Base-by-base conservation (phyloP, 768 basidiomycete species). In the Lactarius evosmus region DNA sequence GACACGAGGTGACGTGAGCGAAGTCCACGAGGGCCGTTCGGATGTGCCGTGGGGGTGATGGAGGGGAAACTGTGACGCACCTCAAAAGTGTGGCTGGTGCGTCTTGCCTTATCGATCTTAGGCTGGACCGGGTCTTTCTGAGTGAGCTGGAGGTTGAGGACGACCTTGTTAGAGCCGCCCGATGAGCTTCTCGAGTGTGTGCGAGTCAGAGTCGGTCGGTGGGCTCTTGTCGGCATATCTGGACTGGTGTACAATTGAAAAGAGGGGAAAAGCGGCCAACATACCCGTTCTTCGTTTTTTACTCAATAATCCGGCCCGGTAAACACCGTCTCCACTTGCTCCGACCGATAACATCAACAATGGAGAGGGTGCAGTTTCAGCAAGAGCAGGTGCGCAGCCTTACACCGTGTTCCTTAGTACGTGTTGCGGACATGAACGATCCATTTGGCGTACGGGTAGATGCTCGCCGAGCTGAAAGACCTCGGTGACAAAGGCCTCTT, bases 381-480 rank as follows among this genome's bases (percentile, higher is more conserved):
- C 91, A 95, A 75, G 94, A 96, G 86, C 88, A 91, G 86, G 87
- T 83, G 61, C 61, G 30, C 58, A 53, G 7, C 7, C n/a, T n/a
- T n/a, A n/a, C n/a, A n/a, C n/a, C 44, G 36, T 4, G 8, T 9
- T 22, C 38, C 40, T 17, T 41, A 7, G n/a, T n/a, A 56, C 2
- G 32, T 44, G 41, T 25, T 6, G 14, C 17, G 60, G 1, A n/a
- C 14, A 1, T 58, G 27, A 60, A 40, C 16, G 17, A 12, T 50
- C 19, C 44, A 19, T 36, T 16, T 52, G 56, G 32, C 67, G 41
- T 60, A 33, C 14, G 51, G 16, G 27, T 6, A 90, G 84, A 95
- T 95, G 86, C 91, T 96, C 84, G 84, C 87, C 53, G 95, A 97
- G 86, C 88, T 96, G 73, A 95, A 93, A 75, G 93, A 95, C 75